Base-by-base conservation (phyloP, 2,329 filamentous ascomycete genomes). In the Penicillium janthinellum region DNA sequence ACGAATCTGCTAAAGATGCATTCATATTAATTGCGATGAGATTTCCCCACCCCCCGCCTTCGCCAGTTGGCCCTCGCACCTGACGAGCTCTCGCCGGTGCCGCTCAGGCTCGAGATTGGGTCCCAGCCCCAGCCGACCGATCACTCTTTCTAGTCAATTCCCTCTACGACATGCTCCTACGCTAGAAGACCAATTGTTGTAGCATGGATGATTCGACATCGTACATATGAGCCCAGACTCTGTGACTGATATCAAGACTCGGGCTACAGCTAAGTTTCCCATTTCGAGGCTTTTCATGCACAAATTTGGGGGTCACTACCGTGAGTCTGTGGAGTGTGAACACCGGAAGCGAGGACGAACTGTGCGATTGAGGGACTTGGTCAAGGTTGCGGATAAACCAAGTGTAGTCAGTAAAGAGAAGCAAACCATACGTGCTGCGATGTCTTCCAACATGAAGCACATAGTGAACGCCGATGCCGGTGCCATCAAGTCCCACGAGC, bases 151-250 rank as follows among this genome's bases (percentile, higher is more conserved):
- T n/a, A 6, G 4, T 6, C 31, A 31, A 31, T 8, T 12, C 6
- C 8, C 12, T 14, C 44, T 3, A 25, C 17, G 10, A 47, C 5
- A 28, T 6, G 28, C 4, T 14, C 44, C 25, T 12, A 54, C 67
- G 35, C 68, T 62, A 1, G 66, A 60, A 2, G 67, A 67, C 0
- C 63, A 66, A 3, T 77, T 74, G 57, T 77, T 78, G 31, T 31
- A 6, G 31, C 63, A 75, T 78, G 64, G 76, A 78, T 57, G 74
- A 73, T 38, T 73, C 74, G 1, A 60, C 78, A n/a, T 63, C 67
- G 12, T 70, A 77, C 39, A 69, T 72, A 60, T 57, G 73, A n/a
- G 37, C 45, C n/a, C 61, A 71, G n/a, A 49, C 70, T 35, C 62
- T 72, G n/a, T 47, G 56, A 7, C 39, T 74, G 14, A 61, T 66